Conservation (phyloP, 2,329 filamentous ascomycete species). For the Neopestalotiopsis clavispora region DNA sequence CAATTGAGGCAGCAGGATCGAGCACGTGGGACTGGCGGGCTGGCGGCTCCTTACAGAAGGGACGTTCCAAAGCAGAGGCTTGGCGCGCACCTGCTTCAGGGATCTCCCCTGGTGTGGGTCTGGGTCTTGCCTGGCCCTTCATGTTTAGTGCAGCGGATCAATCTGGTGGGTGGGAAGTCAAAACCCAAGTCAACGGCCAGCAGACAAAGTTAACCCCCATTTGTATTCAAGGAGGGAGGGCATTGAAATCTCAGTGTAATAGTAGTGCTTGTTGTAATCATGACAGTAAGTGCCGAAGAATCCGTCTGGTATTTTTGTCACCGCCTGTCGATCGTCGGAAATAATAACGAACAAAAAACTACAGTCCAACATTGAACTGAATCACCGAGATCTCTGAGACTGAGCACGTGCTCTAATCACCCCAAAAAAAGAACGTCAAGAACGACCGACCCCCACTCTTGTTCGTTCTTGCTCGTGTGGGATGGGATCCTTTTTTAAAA, state of each 20-base stretch:
- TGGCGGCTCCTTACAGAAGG: background rate
- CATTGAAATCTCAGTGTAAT: too few species aligned
- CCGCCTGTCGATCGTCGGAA: background rate
- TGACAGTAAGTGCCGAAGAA: too few species aligned
- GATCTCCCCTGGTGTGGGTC: background rate
- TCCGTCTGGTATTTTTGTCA: too few species aligned
- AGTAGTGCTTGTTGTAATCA: too few species aligned
- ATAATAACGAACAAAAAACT: background rate
- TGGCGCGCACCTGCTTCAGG: background rate
- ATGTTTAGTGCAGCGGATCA: background rate
- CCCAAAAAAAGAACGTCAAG: background rate
- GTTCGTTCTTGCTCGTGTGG: background rate
- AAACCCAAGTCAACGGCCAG: background rate
- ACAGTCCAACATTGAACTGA: background rate
- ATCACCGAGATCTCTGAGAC: background rate
- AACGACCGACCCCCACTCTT: conserved; percentile 3
- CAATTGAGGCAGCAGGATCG: conserved; percentile 14
- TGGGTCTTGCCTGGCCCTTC: background rate
- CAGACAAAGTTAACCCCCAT: background rate
- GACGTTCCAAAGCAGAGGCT: background rate
- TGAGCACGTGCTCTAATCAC: background rate
- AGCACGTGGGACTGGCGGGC: conserved; percentile 10
- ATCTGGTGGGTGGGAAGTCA: background rate
- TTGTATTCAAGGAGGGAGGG: background rate
- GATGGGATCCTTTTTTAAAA: background rate